phyloP scores from a whole-genome alignment of 2,329 filamentous ascomycete species.

The Sporothrix globosa region DNA sequence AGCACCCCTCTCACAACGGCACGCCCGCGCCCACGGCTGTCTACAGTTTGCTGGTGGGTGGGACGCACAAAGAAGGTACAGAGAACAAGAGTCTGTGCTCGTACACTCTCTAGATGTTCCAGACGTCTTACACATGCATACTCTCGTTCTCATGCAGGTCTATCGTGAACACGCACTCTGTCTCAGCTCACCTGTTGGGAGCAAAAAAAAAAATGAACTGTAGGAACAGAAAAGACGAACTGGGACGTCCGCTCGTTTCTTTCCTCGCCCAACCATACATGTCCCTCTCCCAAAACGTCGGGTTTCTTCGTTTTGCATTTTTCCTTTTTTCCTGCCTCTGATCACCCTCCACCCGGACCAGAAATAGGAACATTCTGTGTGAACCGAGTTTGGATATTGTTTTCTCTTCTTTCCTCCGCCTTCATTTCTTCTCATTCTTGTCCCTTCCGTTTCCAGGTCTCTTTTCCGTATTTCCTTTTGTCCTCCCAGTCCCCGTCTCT shows the following conservation, averaged over 20 bases:
- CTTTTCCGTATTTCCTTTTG: background rate
- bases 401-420: background rate
- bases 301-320: slow-evolving; percentile 27
- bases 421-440: background rate
- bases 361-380: background rate
- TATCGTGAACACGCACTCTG: background rate
- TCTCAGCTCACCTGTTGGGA: background rate
- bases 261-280: background rate
- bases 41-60: no score
- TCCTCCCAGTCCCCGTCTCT: background rate
- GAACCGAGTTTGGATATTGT: slow-evolving; percentile 19
- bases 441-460: background rate
- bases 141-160: background rate
- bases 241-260: slow-evolving; percentile 1
- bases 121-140: background rate
- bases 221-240: background rate
- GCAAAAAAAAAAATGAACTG: background rate
- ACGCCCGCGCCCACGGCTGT: background rate
- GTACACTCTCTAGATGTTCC: background rate
- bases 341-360: slow-evolving; percentile 24
- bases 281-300: slow-evolving; percentile 20
- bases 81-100: no score
- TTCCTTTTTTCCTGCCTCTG: slow-evolving; percentile 12
- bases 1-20: background rate
- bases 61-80: no score